Evolutionary conservation across 2,329 filamentous ascomycete species (phyloP).

Genomic region (Exophiala sideris): DNA sequence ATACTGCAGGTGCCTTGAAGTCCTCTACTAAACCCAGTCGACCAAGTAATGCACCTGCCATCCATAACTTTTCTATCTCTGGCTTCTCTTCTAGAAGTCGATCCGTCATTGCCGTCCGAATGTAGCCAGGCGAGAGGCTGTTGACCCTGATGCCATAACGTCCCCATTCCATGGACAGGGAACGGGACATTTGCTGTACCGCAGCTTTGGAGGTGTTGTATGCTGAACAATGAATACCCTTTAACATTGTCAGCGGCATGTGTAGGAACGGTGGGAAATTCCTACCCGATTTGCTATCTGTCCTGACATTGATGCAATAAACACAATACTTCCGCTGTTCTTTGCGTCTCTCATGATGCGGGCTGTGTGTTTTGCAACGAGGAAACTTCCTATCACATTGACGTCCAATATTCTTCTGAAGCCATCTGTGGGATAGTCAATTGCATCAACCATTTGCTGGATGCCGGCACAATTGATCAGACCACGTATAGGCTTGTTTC

Average conservation of each 20-base stretch:
- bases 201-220: constrained; percentile 40
- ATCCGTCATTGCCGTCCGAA: constrained; percentile 46
- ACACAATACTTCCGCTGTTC: constrained; percentile 57
- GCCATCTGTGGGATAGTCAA: constrained; percentile 5
- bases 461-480: constrained; percentile 43
- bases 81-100: constrained; percentile 34
- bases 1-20: constrained; percentile 1
- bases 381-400: constrained; percentile 38
- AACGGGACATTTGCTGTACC: constrained; percentile 46
- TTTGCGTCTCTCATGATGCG: constrained; percentile 53
- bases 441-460: constrained; percentile 40
- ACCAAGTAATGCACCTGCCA: constrained; percentile 50
- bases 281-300: constrained; percentile 52
- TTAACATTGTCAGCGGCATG: constrained; percentile 39
- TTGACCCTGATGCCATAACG: constrained; percentile 47
- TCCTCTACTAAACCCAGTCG: constrained; percentile 17
- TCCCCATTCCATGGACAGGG: constrained; percentile 49
- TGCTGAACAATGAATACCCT: constrained; percentile 45
- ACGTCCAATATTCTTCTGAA: constrained; percentile 35
- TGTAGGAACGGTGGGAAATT: constrained; percentile 28
- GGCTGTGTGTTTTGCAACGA: constrained; percentile 36
- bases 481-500: constrained; percentile 13
- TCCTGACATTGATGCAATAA: constrained; percentile 64
- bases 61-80: constrained; percentile 53
- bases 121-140: constrained; percentile 48